Evolutionary conservation across 1,284 basidiomycete species (phyloP).

Genomic region (Cutaneotrichosporon sp.): DNA sequence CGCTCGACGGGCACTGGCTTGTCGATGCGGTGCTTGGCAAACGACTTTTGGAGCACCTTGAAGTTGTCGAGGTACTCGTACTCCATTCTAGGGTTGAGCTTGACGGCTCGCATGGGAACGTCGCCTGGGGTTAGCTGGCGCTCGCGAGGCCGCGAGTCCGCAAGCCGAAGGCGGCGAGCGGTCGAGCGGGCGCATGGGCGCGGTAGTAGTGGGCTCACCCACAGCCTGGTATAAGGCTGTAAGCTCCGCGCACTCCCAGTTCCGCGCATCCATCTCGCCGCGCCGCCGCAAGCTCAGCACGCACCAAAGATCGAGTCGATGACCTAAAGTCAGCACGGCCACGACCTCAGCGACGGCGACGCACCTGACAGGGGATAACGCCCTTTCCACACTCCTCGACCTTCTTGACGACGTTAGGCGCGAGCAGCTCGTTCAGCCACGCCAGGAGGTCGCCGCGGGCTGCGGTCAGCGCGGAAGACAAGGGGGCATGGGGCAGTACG

Average conservation of each 20-base stretch:
- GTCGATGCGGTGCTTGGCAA: constrained; percentile 84
- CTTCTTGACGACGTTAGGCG: constrained; percentile 70
- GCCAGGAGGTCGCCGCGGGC: constrained; percentile 75
- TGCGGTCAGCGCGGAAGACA: constrained; percentile 13
- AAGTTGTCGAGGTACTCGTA: constrained; percentile 94
- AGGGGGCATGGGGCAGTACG: not conserved
- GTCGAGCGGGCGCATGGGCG: too few relatives aligned
- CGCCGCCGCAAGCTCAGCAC: constrained; percentile 9
- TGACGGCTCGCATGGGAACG: constrained; percentile 78
- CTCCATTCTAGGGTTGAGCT: constrained; percentile 90
- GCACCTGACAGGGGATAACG: constrained; percentile 74
- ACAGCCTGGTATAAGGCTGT: not conserved
- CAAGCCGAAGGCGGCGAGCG: not conserved
- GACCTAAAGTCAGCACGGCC: constrained; percentile 49
- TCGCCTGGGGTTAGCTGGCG: constrained; percentile 55
- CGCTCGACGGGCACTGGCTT: constrained; percentile 95
- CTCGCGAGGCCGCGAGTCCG: not conserved
- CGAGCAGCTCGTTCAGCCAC: constrained; percentile 91
- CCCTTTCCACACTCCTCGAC: constrained; percentile 90
- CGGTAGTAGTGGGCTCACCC: too few relatives aligned
- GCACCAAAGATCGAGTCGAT: constrained; percentile 87
- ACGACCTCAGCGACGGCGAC: not conserved
- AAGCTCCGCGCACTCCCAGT: not conserved
- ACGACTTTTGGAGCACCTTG: constrained; percentile 86
- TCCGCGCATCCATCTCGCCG: not conserved